A percentile compares a stretch with the other conserved stretches of the same genome.
These are phyloP conservation scores for Pascua sp. DNA, from an alignment of 1,284 basidiomycete species.

Conservation along the genomic window DNA sequence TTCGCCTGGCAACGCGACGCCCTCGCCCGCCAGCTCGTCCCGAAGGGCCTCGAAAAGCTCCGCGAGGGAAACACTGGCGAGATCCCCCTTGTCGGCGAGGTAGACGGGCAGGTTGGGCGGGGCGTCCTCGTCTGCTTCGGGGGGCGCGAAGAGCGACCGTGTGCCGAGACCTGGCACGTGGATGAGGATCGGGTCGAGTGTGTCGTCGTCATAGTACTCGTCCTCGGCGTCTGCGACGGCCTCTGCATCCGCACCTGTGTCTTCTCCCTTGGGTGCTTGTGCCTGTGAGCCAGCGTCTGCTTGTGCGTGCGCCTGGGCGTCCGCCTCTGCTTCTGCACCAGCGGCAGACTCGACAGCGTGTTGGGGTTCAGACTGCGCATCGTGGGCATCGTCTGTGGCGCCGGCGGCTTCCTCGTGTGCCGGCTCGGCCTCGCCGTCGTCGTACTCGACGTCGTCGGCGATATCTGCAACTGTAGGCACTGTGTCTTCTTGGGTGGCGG, in stretches of 20 bases:
- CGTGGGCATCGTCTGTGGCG: neutral
- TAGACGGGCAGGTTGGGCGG: slow-evolving; percentile 20
- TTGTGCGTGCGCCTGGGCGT: neutral
- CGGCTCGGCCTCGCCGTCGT: neutral
- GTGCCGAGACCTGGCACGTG: slow-evolving; percentile 27
- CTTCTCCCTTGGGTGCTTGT: neutral
- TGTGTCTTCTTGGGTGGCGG: neutral
- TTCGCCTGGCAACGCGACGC: slow-evolving; percentile 19
- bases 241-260: neutral
- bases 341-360: too few species aligned
- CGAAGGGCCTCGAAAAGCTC: slow-evolving; percentile 29
- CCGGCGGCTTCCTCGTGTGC: neutral
- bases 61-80: slow-evolving; percentile 29
- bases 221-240: neutral
- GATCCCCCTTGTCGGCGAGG: slow-evolving; percentile 28
- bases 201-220: slow-evolving; percentile 5
- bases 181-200: slow-evolving; percentile 21
- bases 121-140: slow-evolving; percentile 15
- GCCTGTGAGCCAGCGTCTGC: neutral
- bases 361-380: too few species aligned
- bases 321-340: neutral
- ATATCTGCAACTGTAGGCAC: too few species aligned
- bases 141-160: slow-evolving; percentile 27
- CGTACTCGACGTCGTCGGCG: neutral
- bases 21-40: slow-evolving; percentile 26